Evolutionary conservation across 805 yeast species (phyloP).

Genomic region (Saturnispora zaruensis): DNA sequence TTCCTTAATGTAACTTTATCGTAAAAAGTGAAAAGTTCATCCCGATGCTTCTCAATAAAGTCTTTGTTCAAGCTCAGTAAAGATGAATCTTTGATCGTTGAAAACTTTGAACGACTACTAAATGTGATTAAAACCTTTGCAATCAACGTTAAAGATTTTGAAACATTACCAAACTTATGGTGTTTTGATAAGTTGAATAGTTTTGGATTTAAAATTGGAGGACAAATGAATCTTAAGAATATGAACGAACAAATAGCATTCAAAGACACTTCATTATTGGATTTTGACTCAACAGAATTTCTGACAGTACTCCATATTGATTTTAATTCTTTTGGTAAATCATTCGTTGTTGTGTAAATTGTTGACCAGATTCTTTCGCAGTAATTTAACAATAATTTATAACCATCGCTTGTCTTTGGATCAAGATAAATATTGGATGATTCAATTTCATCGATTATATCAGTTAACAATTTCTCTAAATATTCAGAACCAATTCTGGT

Average conservation of each 20-base stretch:
- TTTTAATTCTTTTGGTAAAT: conserved; percentile 62
- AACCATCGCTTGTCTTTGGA: conserved; percentile 40
- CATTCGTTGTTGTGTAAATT: conserved; percentile 60
- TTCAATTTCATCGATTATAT: conserved; percentile 46
- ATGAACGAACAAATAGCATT: conserved; percentile 78
- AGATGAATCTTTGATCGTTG: conserved; percentile 79
- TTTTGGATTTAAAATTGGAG: conserved; percentile 86
- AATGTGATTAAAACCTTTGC: conserved; percentile 74
- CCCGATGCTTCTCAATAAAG: conserved; percentile 51
- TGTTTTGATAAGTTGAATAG: conserved; percentile 62
- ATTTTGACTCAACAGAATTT: conserved; percentile 52
- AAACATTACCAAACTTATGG: conserved; percentile 63
- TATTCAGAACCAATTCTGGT: conserved; percentile 73
- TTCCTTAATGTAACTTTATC: conserved; percentile 64
- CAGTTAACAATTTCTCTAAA: conserved; percentile 62
- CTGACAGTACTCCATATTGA: conserved; percentile 55
- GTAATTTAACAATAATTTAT: conserved; percentile 29
- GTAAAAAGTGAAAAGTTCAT: conserved; percentile 58
- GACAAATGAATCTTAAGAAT: conserved; percentile 79
- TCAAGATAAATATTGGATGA: conserved; percentile 54
- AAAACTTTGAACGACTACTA: conserved; percentile 65
- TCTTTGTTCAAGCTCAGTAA: conserved; percentile 54
- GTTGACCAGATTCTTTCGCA: conserved; percentile 56
- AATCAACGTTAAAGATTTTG: conserved; percentile 70
- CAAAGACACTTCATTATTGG: conserved; percentile 41